Conservation (phyloP, 106 monocot species). For the Phalaenopsis aphrodite region DNA sequence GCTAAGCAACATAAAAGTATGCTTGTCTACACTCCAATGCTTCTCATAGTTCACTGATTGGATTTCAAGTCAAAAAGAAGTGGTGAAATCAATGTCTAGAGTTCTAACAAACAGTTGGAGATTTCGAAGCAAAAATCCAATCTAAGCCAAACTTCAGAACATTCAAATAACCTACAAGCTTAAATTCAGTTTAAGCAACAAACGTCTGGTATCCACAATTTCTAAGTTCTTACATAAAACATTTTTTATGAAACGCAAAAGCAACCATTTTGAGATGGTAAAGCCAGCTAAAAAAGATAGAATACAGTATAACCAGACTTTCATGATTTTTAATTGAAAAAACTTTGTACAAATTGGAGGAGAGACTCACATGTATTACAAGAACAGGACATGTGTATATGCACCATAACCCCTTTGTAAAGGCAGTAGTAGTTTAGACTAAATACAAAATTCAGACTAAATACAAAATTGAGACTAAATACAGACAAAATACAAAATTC, state of each 20-base stretch:
- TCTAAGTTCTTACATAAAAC: not conserved
- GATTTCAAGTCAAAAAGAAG: not conserved
- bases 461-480: too few relatives aligned
- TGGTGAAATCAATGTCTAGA: not conserved
- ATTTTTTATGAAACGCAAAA: not conserved
- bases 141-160: not conserved
- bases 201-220: not conserved
- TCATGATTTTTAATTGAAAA: not conserved
- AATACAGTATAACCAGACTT: not conserved
- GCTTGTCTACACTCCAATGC: not conserved
- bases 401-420: too few relatives aligned
- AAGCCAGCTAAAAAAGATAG: not conserved
- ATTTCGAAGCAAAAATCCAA: not conserved
- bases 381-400: constrained; percentile 14
- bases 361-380: constrained; percentile 11
- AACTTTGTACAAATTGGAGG: constrained; percentile 1
- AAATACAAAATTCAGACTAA: too few relatives aligned
- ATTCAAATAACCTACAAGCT: not conserved
- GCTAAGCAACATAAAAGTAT: not conserved
- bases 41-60: not conserved
- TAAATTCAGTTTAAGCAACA: not conserved
- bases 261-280: not conserved
- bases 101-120: not conserved
- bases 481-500: too few relatives aligned
- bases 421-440: too few relatives aligned